phyloP scores from a whole-genome alignment of 257 asterid species.

The Solanum corneliomulleri region DNA sequence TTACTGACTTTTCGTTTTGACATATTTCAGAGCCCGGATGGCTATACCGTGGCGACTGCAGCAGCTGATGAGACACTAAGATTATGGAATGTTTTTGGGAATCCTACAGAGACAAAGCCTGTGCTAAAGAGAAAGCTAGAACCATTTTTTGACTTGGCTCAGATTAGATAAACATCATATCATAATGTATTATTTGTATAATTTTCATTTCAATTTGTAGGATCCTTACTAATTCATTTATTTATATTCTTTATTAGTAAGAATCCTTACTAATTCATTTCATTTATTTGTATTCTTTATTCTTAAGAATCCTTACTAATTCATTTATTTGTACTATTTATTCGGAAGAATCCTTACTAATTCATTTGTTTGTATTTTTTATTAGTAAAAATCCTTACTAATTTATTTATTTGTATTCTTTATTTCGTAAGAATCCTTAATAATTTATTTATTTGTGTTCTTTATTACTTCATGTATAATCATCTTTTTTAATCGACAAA shows the following conservation, averaged over 20 bases:
- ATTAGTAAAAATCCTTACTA: no score
- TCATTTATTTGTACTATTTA: no score
- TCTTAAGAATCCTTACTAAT: no score
- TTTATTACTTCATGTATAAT: no score
- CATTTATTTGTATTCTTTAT: neutral
- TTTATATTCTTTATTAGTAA: neutral
- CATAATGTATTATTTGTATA: neutral
- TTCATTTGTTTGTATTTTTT: no score
- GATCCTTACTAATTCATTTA: no score
- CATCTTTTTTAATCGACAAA: no score
- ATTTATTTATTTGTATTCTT: neutral
- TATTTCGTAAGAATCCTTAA: neutral
- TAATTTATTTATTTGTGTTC: no score
- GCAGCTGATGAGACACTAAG: conserved; percentile 89
- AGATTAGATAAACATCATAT: conserved; percentile 26
- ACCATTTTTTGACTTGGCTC: conserved; percentile 77
- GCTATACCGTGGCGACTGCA: conserved; percentile 89
- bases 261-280: neutral
- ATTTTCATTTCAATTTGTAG: neutral
- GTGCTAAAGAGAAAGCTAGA: conserved; percentile 47
- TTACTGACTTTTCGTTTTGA: neutral
- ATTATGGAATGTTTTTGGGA: conserved; percentile 84
- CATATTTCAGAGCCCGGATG: conserved; percentile 62
- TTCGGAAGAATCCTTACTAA: neutral
- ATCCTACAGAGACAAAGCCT: conserved; percentile 64